phyloP scores from a whole-genome alignment of 148 eudicot genomes.

The Rhododendron ferrugineum region DNA sequence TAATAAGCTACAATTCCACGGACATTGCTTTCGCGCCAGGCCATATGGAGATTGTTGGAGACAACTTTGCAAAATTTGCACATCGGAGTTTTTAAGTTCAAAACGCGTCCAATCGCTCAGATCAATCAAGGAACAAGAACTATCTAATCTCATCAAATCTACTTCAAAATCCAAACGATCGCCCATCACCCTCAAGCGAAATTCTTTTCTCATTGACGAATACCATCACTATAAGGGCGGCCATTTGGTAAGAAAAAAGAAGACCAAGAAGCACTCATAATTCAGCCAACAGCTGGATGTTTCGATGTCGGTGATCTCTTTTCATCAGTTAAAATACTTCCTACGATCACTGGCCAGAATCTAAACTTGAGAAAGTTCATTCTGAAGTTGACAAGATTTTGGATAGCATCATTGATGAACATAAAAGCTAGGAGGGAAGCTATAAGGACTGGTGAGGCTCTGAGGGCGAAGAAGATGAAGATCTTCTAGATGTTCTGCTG shows the following conservation, averaged over 20 bases:
- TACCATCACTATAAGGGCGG: constrained; percentile 13
- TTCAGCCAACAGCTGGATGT: not conserved
- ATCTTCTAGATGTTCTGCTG: not conserved
- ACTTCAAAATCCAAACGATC: not conserved
- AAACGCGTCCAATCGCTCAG: not conserved
- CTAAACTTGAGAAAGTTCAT: not conserved
- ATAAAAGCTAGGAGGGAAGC: not conserved
- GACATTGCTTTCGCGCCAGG: not conserved
- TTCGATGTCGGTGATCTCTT: constrained; percentile 19
- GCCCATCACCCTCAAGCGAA: not conserved
- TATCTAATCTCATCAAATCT: not conserved
- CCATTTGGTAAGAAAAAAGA: constrained; percentile 16
- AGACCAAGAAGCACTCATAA: constrained; percentile 13
- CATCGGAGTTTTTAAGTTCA: not conserved
- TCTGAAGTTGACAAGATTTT: not conserved
- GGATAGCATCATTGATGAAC: not conserved
- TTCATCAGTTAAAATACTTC: not conserved
- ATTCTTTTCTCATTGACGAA: not conserved
- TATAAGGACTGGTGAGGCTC: not conserved
- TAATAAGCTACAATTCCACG: not conserved
- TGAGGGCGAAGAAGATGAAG: not conserved
- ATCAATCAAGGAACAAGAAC: constrained; percentile 5
- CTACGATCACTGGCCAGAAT: not conserved
- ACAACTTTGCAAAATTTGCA: not conserved
- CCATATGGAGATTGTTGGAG: not conserved